Conservation (phyloP, 2,329 filamentous ascomycete genomes). For the Phaeosphaeria sp. region DNA sequence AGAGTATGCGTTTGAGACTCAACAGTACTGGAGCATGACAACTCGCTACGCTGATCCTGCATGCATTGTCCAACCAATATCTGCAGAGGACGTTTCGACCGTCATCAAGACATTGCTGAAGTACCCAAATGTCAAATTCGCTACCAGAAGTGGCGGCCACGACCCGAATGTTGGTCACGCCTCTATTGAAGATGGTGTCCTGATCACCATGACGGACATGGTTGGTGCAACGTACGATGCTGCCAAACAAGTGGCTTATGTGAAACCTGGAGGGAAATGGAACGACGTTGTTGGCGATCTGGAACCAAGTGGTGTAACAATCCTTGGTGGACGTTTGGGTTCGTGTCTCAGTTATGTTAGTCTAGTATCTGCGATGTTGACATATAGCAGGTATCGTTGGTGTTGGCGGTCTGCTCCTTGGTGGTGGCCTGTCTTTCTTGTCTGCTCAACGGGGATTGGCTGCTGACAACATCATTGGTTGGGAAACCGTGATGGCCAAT, state of each 20-base stretch:
- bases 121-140: slow-evolving; percentile 28
- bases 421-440: slow-evolving; percentile 31
- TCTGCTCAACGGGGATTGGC: slow-evolving; percentile 32
- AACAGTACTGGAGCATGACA: slow-evolving; percentile 29
- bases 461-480: slow-evolving; percentile 43
- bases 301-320: slow-evolving; percentile 43
- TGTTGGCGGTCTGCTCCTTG: slow-evolving; percentile 26
- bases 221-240: slow-evolving; percentile 45
- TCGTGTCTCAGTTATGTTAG: background rate
- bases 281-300: slow-evolving; percentile 47
- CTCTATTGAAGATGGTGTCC: slow-evolving; percentile 45
- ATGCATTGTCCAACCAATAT: slow-evolving; percentile 32
- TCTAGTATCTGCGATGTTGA: background rate
- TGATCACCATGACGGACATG: slow-evolving; percentile 46
- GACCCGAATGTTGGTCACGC: slow-evolving; percentile 46
- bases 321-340: slow-evolving; percentile 37
- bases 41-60: slow-evolving; percentile 27
- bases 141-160: slow-evolving; percentile 44
- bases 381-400: slow-evolving; percentile 24
- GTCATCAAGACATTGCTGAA: slow-evolving; percentile 32
- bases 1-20: slow-evolving; percentile 25
- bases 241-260: slow-evolving; percentile 42
- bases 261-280: slow-evolving; percentile 51
- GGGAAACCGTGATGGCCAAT: slow-evolving; percentile 40
- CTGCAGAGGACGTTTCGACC: slow-evolving; percentile 30